phyloP scores from a whole-genome alignment of 305 asterid species.

The Nicotiana rustica region DNA sequence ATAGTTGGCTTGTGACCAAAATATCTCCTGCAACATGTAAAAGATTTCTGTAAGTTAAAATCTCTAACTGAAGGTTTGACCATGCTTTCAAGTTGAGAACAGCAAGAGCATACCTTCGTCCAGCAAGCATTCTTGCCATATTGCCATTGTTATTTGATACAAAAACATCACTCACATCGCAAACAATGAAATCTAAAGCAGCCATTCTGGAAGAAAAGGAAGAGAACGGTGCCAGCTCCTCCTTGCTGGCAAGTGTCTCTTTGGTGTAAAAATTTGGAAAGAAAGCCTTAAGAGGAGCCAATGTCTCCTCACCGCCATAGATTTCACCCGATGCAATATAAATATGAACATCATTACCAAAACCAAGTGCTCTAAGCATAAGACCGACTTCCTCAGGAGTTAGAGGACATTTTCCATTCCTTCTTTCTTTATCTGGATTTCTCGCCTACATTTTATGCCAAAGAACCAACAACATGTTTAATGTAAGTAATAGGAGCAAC shows the following conservation, averaged over 20 bases:
- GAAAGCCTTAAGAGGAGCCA: conserved; percentile 69
- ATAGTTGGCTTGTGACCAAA: conserved; percentile 75
- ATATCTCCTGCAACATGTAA: conserved; percentile 64
- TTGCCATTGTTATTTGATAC: conserved; percentile 81
- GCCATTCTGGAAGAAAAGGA: conserved; percentile 84
- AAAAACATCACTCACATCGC: conserved; percentile 78
- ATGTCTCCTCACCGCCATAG: conserved; percentile 68
- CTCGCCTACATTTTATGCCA: conserved; percentile 46
- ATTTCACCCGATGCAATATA: conserved; percentile 82
- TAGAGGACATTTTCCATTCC: conserved; percentile 74
- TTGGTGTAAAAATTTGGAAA: conserved; percentile 78
- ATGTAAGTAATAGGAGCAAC: not conserved
- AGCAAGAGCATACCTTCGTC: conserved; percentile 57
- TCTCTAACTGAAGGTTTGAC: too few relatives aligned
- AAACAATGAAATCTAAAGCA: conserved; percentile 78
- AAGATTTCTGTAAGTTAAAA: not conserved
- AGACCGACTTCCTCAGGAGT: conserved; percentile 83
- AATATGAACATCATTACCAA: conserved; percentile 70
- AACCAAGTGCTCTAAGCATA: conserved; percentile 78
- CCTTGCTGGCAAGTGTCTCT: conserved; percentile 69
- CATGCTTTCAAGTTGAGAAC: not conserved
- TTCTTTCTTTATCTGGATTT: conserved; percentile 67
- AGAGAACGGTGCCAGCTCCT: conserved; percentile 61
- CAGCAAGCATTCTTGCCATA: conserved; percentile 86
- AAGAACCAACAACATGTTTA: not conserved